Percentiles rank a stretch among this genome's conserved stretches.
Evolutionary conservation across 2,329 filamentous ascomycete species (phyloP).

Genomic region (Neonectria neomacrospora): DNA sequence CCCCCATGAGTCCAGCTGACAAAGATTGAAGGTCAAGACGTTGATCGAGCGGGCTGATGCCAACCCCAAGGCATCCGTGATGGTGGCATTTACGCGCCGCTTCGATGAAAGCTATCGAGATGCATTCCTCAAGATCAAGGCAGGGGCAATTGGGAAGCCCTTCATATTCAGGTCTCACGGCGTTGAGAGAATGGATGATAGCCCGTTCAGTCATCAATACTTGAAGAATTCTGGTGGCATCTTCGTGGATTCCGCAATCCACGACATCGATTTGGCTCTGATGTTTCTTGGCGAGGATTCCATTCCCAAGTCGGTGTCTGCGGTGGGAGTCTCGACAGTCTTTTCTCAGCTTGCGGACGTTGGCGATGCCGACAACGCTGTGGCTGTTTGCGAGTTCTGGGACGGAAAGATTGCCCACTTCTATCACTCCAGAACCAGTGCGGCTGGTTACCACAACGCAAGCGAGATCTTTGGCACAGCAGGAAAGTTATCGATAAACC

Average conservation of each 20-base stretch:
- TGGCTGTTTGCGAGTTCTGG: slow-evolving; percentile 9
- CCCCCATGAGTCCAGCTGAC: background rate
- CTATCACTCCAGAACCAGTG: slow-evolving; percentile 1
- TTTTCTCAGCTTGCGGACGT: background rate
- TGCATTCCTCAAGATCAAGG: background rate
- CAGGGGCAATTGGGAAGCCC: background rate
- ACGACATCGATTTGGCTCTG: slow-evolving; percentile 3
- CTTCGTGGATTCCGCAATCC: slow-evolving; percentile 2
- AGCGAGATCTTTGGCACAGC: background rate
- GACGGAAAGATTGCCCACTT: slow-evolving; percentile 9
- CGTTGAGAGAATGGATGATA: background rate
- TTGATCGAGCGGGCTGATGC: background rate
- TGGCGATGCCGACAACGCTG: slow-evolving; percentile 3
- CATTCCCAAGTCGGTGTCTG: slow-evolving; percentile 3
- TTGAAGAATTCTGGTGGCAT: slow-evolving; percentile 7
- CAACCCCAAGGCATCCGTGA: background rate
- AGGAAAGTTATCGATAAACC: background rate
- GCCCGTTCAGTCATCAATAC: slow-evolving; percentile 1
- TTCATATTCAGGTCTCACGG: background rate
- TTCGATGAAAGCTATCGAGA: slow-evolving; percentile 13
- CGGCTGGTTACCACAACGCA: slow-evolving; percentile 1
- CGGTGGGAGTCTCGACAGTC: background rate
- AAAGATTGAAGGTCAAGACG: background rate
- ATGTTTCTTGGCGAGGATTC: slow-evolving; percentile 1
- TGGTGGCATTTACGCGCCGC: background rate